These are phyloP conservation scores for Penicillium hesseltinei DNA, from an alignment of 2,329 filamentous ascomycete genomes.

Conservation along the genomic window DNA sequence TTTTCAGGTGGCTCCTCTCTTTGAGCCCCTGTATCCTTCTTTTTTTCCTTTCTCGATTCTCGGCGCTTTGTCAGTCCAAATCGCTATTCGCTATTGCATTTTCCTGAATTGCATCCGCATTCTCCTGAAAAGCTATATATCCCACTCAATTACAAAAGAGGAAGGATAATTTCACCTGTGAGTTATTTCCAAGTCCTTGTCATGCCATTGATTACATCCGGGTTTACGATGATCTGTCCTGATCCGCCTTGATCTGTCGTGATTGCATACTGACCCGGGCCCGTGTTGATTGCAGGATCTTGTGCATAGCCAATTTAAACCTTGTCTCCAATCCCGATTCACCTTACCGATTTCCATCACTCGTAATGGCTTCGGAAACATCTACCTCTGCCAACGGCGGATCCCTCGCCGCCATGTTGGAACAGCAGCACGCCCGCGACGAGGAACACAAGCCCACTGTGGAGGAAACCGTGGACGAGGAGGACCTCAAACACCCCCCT, in stretches of 20 bases:
- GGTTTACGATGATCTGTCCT: not conserved
- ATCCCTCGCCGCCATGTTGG: constrained; percentile 54
- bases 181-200: not conserved
- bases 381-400: constrained; percentile 35
- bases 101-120: constrained; percentile 3
- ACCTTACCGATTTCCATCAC: not conserved
- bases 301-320: constrained; percentile 9
- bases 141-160: not conserved
- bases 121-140: constrained; percentile 10
- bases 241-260: not conserved
- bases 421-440: constrained; percentile 53
- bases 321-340: constrained; percentile 6
- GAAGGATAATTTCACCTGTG: constrained; percentile 5
- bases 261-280: constrained; percentile 17
- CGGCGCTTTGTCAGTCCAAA: constrained; percentile 11
- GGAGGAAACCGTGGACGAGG: constrained; percentile 79
- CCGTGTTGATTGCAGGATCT: constrained; percentile 19
- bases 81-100: constrained; percentile 10
- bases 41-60: constrained; percentile 22
- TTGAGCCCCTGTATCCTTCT: constrained; percentile 19
- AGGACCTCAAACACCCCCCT: constrained; percentile 61
- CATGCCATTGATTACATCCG: not conserved
- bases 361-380: constrained; percentile 37
- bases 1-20: constrained; percentile 14
- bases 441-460: constrained; percentile 64